A percentile compares a stretch with the other conserved stretches of the same genome.
Evolutionary conservation across 805 yeast genomes (phyloP).

Genomic region (Yamadazyma phyllophila): DNA sequence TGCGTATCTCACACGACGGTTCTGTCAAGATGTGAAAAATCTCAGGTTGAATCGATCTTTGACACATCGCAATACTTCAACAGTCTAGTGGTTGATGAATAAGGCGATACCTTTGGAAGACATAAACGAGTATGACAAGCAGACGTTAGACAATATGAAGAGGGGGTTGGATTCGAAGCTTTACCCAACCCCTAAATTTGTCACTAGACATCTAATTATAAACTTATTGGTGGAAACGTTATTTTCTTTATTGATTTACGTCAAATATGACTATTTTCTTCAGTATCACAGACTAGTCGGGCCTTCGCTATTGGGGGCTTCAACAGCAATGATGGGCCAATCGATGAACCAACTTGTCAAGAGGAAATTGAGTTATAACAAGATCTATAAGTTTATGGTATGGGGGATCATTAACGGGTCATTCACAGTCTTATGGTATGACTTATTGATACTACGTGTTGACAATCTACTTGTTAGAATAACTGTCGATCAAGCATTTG

Average conservation of each 20-base stretch:
- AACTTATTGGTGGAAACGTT: conserved; percentile 26
- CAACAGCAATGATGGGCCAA: conserved; percentile 43
- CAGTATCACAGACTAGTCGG: conserved; percentile 28
- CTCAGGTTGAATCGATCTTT: neutral
- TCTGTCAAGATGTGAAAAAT: conserved; percentile 3
- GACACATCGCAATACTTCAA: conserved; percentile 1
- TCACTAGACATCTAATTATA: conserved; percentile 17
- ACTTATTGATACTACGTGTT: conserved; percentile 36
- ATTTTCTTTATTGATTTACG: conserved; percentile 26
- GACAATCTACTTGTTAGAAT: conserved; percentile 40
- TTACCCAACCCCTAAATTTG: conserved; percentile 13
- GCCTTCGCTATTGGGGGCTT: conserved; percentile 37
- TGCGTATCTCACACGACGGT: conserved; percentile 7
- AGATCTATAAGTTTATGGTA: conserved; percentile 45
- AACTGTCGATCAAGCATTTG: conserved; percentile 52
- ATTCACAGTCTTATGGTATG: conserved; percentile 56
- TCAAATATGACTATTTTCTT: conserved; percentile 25
- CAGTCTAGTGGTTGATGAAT: conserved; percentile 8
- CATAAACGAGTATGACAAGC: conserved; percentile 2
- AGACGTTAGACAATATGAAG: conserved; percentile 10
- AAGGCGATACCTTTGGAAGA: conserved; percentile 10
- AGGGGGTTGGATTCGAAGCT: conserved; percentile 15
- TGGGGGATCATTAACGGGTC: conserved; percentile 65
- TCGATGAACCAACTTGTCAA: conserved; percentile 36
- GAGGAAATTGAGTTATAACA: conserved; percentile 28